Base-by-base conservation (phyloP, 441 rosid species). In the Erodium chrysanthum region DNA sequence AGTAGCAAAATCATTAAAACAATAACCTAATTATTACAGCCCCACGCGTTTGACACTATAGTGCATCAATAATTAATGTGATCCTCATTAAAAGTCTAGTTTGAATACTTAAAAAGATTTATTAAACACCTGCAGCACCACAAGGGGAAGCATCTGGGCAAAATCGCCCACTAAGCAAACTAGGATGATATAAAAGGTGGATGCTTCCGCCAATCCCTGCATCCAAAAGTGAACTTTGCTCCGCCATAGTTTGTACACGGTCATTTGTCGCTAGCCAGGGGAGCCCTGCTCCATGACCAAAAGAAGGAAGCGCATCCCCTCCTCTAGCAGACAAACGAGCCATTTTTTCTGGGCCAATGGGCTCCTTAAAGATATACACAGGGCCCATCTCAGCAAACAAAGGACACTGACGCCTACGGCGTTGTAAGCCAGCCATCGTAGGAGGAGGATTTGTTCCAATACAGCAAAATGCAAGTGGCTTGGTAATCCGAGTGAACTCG, bases 381-480 rank as follows among this genome's bases (percentile, higher is more conserved):
- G 99, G 96, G 27, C 99, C 99, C 94, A 95, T 90, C 85, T 95
- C 99, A 67, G 99, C 99, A 88, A 95, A 95, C 76, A 95, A 78
- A 73, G 99, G 97, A 74, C 97, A 92, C 69, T 95, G 99, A 59
- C 99, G 92, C 22, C 96, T 97, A 27, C 96, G 96, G 48, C 97
- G 97, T 73, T 95, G 99, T 71, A 95, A 85, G 69, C 98, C 99
- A 73, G 99, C 97, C 85, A 95, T 85, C 31, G 97, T 92, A 65
- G 99, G 97, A 72, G 99, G 97, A 31, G 99, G 98, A 69, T 95
- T 95, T 74, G 99, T 95, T 66, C 99, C 99, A 68, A 92, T 85
- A 82, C 99, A 92, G 83, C 98, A 95, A 83, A 95, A 95, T 20
- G 98, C 87, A 72, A 92, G 96, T 22, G 99, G 88, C 78, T 90